Conservation (phyloP, 306 rosid genomes). For the Pyrus bretschneideri region DNA sequence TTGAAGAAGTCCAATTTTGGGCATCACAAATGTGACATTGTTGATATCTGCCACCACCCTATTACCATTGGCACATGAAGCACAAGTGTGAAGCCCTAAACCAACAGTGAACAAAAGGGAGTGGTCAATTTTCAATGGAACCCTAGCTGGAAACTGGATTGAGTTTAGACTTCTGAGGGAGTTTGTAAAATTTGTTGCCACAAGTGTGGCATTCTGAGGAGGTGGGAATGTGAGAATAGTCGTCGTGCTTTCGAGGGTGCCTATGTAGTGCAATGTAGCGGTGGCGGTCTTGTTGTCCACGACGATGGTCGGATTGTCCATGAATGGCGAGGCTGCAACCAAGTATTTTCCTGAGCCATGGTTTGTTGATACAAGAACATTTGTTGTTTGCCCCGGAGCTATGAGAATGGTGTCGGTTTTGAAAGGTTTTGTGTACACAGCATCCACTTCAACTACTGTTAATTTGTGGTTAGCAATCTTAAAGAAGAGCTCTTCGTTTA, state of each 20-base stretch:
- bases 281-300: slow-evolving; percentile 60
- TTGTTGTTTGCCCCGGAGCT: slow-evolving; percentile 89
- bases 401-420: slow-evolving; percentile 55
- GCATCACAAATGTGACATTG: slow-evolving; percentile 78
- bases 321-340: slow-evolving; percentile 64
- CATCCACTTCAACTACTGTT: slow-evolving; percentile 80
- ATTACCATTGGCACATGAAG: slow-evolving; percentile 43
- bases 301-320: slow-evolving; percentile 51
- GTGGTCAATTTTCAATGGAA: slow-evolving; percentile 61
- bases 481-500: slow-evolving; percentile 79
- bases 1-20: slow-evolving; percentile 60
- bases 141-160: slow-evolving; percentile 46
- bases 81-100: slow-evolving; percentile 66
- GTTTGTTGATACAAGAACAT: slow-evolving; percentile 49
- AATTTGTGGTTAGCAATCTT: slow-evolving; percentile 68
- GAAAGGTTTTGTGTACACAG: slow-evolving; percentile 71
- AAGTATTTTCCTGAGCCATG: slow-evolving; percentile 41
- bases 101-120: slow-evolving; percentile 68
- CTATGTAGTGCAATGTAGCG: slow-evolving; percentile 53
- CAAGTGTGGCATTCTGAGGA: slow-evolving; percentile 47
- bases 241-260: slow-evolving; percentile 29
- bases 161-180: slow-evolving; percentile 69
- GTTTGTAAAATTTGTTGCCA: slow-evolving; percentile 41
- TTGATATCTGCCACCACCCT: slow-evolving; percentile 65
- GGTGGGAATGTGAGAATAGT: slow-evolving; percentile 52